Evolutionary conservation across 2,329 filamentous ascomycete genomes (phyloP).

Genomic region (Tolypocladium inflatum): DNA sequence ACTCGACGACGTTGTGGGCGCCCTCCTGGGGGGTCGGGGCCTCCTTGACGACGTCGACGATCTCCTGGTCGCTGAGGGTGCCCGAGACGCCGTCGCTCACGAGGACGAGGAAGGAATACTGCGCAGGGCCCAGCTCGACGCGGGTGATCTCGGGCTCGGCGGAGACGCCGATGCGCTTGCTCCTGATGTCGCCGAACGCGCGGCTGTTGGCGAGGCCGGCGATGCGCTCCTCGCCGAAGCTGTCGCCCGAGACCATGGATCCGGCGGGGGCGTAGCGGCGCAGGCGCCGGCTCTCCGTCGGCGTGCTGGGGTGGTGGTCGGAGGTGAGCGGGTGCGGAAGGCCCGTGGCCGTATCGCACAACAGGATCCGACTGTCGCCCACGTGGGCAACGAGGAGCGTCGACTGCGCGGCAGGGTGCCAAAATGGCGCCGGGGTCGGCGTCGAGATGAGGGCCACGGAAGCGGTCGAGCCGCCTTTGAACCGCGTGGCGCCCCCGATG

Average conservation of each 20-base stretch:
- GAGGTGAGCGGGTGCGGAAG: constrained; percentile 72
- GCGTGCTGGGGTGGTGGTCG: constrained; percentile 87
- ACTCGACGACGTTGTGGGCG: constrained; percentile 68
- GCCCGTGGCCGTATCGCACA: constrained; percentile 81
- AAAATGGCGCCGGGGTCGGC: constrained; percentile 84
- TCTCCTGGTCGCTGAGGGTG: constrained; percentile 82
- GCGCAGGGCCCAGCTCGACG: constrained; percentile 68
- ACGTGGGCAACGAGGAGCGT: constrained; percentile 84
- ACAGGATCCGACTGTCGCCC: constrained; percentile 82
- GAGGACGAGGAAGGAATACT: constrained; percentile 84
- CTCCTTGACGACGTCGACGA: constrained; percentile 93
- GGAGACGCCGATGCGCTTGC: constrained; percentile 86
- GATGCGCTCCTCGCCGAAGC: constrained; percentile 95
- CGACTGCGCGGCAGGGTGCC: constrained; percentile 80
- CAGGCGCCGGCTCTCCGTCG: constrained; percentile 71
- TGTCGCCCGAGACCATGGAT: constrained; percentile 76
- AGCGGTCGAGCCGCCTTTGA: constrained; percentile 89
- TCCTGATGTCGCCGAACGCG: constrained; percentile 84
- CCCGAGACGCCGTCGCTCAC: constrained; percentile 85
- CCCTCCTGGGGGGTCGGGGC: constrained; percentile 83
- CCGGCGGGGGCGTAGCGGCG: constrained; percentile 70
- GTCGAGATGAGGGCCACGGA: constrained; percentile 87
- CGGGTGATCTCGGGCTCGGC: constrained; percentile 85
- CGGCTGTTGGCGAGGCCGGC: constrained; percentile 88
- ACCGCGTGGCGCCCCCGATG: constrained; percentile 69